phyloP scores from a whole-genome alignment of 2,329 filamentous ascomycete species.

The Clonostachys solani region DNA sequence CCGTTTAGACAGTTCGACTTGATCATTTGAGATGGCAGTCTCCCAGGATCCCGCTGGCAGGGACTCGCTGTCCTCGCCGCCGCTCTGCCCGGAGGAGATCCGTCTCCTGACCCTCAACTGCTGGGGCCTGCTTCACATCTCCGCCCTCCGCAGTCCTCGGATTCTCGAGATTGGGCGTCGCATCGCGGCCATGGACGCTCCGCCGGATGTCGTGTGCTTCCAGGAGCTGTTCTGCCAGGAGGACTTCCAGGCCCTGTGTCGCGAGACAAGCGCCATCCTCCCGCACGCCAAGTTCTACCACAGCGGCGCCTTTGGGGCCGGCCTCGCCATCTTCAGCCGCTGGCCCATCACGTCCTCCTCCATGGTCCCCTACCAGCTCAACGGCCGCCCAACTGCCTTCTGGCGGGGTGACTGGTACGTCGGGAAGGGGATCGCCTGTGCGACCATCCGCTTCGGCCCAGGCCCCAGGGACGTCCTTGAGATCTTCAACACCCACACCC shows the following conservation, averaged over 20 bases:
- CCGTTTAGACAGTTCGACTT: too few species aligned
- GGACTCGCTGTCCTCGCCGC: slow-evolving; percentile 1
- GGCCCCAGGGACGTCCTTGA: slow-evolving; percentile 66
- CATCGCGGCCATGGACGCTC: slow-evolving; percentile 62
- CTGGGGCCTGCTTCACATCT: slow-evolving; percentile 91
- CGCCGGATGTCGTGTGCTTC: slow-evolving; percentile 84
- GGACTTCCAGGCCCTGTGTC: slow-evolving; percentile 76
- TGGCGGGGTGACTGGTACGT: slow-evolving; percentile 96
- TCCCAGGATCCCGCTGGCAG: too few species aligned
- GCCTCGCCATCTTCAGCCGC: slow-evolving; percentile 81
- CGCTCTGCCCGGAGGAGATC: slow-evolving; percentile 51
- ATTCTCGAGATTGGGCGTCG: slow-evolving; percentile 80
- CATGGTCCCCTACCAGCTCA: slow-evolving; percentile 86
- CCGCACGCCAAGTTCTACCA: slow-evolving; percentile 93
- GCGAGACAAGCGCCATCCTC: slow-evolving; percentile 67
- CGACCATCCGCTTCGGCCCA: slow-evolving; percentile 69
- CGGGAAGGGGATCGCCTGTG: slow-evolving; percentile 87
- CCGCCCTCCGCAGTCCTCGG: slow-evolving; percentile 72
- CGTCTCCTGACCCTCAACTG: slow-evolving; percentile 89
- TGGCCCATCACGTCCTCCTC: slow-evolving; percentile 90
- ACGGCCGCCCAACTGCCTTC: slow-evolving; percentile 89
- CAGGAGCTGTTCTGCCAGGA: slow-evolving; percentile 92
- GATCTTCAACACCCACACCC: slow-evolving; percentile 81
- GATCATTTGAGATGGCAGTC: too few species aligned
- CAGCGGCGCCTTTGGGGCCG: slow-evolving; percentile 83